Evolutionary conservation across 345 rosid genomes (phyloP), one percentile per base, ranked within the genome.

Genomic region (Carallia brachiata): DNA sequence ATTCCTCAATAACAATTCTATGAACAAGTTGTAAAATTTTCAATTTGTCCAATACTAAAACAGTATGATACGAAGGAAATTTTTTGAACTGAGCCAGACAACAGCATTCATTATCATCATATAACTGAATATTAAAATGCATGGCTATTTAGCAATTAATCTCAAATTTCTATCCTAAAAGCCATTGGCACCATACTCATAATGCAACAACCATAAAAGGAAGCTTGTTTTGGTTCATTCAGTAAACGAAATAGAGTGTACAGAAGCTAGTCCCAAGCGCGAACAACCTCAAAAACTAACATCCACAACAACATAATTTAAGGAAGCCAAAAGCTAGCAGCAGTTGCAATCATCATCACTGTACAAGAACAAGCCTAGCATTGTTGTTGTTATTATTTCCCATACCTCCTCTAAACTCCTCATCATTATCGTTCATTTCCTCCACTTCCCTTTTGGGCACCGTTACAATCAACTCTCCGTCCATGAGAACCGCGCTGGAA

Each of bases 311-410:
- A 54, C 71, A 74, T 65, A 72, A 65, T 65, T 65, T 9, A 68
- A 56, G 52, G 44, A 59, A 36, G 52, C 36, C 36, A 52, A 67
- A 56, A 53, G 15, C 52, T 61, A 27, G 52, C 66, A 69, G 80
- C 71, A 55, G 62, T 28, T 37, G 19, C 48, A 52, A 17, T 61
- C 65, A 65, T 40, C 60, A 27, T 67, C 72, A 95, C 82, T 84
- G 99, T 87, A 95, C 98, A 84, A 90, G 88, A 70, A 92, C 96
- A 23, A 95, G 97, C 80, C 94, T 73, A 64, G 81, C 74, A 48
- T 66, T 78, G 28, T 65, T 78, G 28, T 65, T 69, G 19, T 69
- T 70, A 71, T 82, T 89, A 63, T 83, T 85, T 27, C 89, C 90
- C 83, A 87, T 83, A 73, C 92, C 96, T 85, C 87, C 92, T 71